Evolutionary conservation across 768 basidiomycete species (phyloP).

Genomic region (Crucibulum laeve): DNA sequence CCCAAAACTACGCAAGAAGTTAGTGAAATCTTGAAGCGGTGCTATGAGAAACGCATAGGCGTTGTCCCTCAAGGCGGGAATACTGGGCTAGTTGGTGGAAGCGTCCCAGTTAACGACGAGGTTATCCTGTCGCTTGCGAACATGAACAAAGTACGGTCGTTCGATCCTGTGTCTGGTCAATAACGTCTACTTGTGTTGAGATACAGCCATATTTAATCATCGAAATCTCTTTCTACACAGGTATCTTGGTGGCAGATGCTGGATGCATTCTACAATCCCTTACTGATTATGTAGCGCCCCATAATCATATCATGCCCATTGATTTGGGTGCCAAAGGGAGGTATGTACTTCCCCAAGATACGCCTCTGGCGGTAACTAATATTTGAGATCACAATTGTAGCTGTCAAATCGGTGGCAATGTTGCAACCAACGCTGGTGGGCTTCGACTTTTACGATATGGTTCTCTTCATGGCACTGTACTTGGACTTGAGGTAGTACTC

Average conservation of each 20-base stretch:
- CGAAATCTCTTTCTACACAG: constrained; percentile 33
- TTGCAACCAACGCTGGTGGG: constrained; percentile 98
- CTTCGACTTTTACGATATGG: constrained; percentile 91
- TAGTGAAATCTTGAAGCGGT: constrained; percentile 83
- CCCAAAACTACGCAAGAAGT: constrained; percentile 88
- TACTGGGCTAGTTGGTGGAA: constrained; percentile 95
- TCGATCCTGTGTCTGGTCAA: constrained; percentile 79
- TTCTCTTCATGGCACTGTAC: constrained; percentile 88
- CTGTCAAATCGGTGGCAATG: constrained; percentile 97
- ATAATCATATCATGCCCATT: constrained; percentile 94
- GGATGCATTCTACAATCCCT: constrained; percentile 90
- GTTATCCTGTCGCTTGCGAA: constrained; percentile 80
- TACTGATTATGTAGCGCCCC: constrained; percentile 78
- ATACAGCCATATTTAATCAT: constrained; percentile 4
- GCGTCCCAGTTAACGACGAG: constrained; percentile 86
- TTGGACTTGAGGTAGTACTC: constrained; percentile 93
- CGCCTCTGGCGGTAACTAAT: background rate
- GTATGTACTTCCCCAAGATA: constrained; percentile 30
- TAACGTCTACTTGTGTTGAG: constrained; percentile 13
- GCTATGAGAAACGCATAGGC: constrained; percentile 75
- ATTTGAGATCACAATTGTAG: constrained; percentile 28
- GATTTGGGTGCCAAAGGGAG: constrained; percentile 96
- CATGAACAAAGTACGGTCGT: constrained; percentile 77
- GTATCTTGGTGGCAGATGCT: constrained; percentile 89
- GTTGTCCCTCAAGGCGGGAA: constrained; percentile 98